Conservation (phyloP, 805 yeast genomes). For the Saccharomyces mikatae region DNA sequence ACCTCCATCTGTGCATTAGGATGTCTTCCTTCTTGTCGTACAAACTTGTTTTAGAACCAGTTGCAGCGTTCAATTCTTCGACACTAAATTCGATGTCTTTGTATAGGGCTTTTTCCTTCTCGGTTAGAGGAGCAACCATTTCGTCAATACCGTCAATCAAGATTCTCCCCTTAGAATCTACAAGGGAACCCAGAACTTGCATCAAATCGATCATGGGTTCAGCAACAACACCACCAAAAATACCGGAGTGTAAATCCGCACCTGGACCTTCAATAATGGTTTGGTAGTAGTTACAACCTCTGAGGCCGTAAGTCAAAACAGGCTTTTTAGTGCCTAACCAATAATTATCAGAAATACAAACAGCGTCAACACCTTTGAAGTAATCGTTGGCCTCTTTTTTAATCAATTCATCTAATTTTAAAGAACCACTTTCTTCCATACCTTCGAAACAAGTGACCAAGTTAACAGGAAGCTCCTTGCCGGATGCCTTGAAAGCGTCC, state of each 20-base stretch:
- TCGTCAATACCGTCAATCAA: slow-evolving; percentile 81
- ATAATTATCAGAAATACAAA: slow-evolving; percentile 93
- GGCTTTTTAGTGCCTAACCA: slow-evolving; percentile 98
- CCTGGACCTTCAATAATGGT: slow-evolving; percentile 79
- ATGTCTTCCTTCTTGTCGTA: slow-evolving; percentile 74
- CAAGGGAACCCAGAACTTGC: slow-evolving; percentile 67
- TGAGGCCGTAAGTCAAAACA: slow-evolving; percentile 90
- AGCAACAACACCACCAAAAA: slow-evolving; percentile 93
- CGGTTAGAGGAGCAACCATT: slow-evolving; percentile 91
- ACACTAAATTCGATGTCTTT: slow-evolving; percentile 80
- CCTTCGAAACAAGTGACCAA: slow-evolving; percentile 92
- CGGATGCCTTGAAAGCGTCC: slow-evolving; percentile 81
- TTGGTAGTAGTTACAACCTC: slow-evolving; percentile 94
- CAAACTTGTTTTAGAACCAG: slow-evolving; percentile 80
- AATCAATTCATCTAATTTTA: slow-evolving; percentile 81
- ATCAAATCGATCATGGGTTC: slow-evolving; percentile 95
- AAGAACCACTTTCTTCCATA: slow-evolving; percentile 96
- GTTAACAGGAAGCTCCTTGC: slow-evolving; percentile 87
- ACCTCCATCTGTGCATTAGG: slow-evolving; percentile 98
- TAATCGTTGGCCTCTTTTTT: slow-evolving; percentile 68
- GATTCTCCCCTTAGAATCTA: slow-evolving; percentile 74
- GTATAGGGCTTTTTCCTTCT: slow-evolving; percentile 67
- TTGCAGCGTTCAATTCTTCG: slow-evolving; percentile 76
- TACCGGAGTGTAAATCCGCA: slow-evolving; percentile 95
- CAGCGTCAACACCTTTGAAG: slow-evolving; percentile 86